Evolutionary conservation across 805 yeast genomes (phyloP), one percentile per base, ranked within the genome.

Genomic region (Isabelozyma heimii): DNA sequence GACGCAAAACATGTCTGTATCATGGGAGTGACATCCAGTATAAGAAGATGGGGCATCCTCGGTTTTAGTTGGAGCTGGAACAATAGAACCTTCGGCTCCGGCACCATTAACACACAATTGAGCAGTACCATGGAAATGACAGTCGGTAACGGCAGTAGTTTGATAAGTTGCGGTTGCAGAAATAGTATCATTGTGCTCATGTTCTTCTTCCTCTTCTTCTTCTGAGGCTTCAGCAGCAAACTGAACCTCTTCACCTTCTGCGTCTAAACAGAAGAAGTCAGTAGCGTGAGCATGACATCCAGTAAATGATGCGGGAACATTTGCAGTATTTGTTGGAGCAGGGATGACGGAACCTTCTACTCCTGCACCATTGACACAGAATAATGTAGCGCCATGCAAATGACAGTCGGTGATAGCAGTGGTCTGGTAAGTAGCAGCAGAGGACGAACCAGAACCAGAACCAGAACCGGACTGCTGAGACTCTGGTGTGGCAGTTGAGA

Each of bases 1-100:
- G 37, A 56, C 38, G 51, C 67, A 63, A 40, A 44, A 57, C 5
- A 55, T 52, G 6, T 40, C 42, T 10, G 35, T 4, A 4, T 46
- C 62, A 45, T 60, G 62, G 1, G 46, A n/a, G 37, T 60, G 66
- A 44, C 67, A 63, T 2, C 49, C 51, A 14, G 60, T 48, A 39
- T 55, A 60, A 17, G 35, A 28, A 9, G 35, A 7, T 39, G 24
- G 42, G 2, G 26, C 27, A 10, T 16, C 45, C 37, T 9, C 39
- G 14, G 17, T 37, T n/a, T 28, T 28, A 46, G 45, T 46, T 6
- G 65, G 62, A 3, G 59, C 51, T 15, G 65, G 65, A 5, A 42
- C 37, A 8, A 62, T 54, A 15, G 47, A 50, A 8, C 67, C 65
- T 50, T 60, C 65, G 35, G 44, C 46, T 2, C 66, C 67, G 6